phyloP scores from a whole-genome alignment of 1,284 basidiomycete genomes.

The Tausonia pullulans region DNA sequence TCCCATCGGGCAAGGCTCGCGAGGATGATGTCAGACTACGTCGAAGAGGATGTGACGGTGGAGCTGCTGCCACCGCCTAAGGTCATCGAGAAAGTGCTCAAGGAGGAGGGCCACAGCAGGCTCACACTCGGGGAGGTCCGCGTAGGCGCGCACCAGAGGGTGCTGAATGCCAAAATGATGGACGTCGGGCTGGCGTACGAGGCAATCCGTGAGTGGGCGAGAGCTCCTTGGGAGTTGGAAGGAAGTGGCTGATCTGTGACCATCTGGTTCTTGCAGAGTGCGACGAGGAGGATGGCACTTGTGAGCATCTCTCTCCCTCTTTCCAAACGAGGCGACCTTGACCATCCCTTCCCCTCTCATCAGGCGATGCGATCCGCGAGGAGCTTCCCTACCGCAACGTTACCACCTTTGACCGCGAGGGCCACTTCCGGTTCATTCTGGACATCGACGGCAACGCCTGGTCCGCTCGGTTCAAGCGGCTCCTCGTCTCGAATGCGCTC shows the following conservation, averaged over 20 bases:
- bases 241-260: background rate
- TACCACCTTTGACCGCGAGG: slow-evolving; percentile 2
- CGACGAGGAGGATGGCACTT: slow-evolving; percentile 16
- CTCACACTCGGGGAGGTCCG: slow-evolving; percentile 2
- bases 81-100: background rate
- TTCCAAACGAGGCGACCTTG: background rate
- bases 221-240: no score
- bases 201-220: slow-evolving; percentile 13
- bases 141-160: slow-evolving; percentile 1
- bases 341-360: no score
- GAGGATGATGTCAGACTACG: background rate
- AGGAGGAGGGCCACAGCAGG: background rate
- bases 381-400: background rate
- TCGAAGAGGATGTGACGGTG: background rate
- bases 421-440: slow-evolving; percentile 11
- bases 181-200: slow-evolving; percentile 16
- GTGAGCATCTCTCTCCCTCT: background rate
- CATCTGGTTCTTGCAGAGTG: slow-evolving; percentile 5
- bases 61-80: no score
- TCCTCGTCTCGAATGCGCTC: slow-evolving; percentile 8
- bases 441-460: slow-evolving; percentile 14
- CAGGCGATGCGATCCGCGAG: background rate
- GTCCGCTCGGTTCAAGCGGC: slow-evolving; percentile 12
- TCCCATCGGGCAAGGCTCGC: slow-evolving; percentile 15
- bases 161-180: slow-evolving; percentile 12